Conservation (phyloP, 2,329 filamentous ascomycete species). For the Monosporascus sp. region DNA sequence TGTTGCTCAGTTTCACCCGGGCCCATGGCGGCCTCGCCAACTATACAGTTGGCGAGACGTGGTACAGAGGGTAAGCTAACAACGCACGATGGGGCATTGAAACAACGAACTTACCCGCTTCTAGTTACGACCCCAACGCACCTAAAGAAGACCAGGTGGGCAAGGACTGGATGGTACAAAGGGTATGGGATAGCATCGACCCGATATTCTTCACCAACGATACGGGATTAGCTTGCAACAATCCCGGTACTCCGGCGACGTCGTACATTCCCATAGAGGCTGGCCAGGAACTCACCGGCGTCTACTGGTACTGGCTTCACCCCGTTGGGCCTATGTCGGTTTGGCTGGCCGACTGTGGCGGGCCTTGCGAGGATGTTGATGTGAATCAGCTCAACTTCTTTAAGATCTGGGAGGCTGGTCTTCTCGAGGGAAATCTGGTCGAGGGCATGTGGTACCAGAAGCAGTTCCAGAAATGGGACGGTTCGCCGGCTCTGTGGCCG, state of each 20-base stretch:
- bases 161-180: conserved; percentile 33
- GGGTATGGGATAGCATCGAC: conserved; percentile 32
- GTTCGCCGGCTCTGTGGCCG: conserved; percentile 35
- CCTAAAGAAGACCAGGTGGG: conserved; percentile 26
- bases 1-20: conserved; percentile 9
- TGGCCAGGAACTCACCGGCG: conserved; percentile 30
- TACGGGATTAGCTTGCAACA: conserved; percentile 31
- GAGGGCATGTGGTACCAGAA: conserved; percentile 34
- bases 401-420: conserved; percentile 35
- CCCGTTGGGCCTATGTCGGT: conserved; percentile 34
- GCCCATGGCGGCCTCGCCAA: conserved; percentile 34
- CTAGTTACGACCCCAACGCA: conserved; percentile 29
- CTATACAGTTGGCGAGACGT: conserved; percentile 35
- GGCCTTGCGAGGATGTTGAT: conserved; percentile 24
- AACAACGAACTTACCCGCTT: not conserved
- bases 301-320: conserved; percentile 38
- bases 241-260: conserved; percentile 26
- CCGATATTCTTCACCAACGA: conserved; percentile 30
- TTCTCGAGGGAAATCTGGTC: conserved; percentile 27
- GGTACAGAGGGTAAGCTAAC: conserved; percentile 33
- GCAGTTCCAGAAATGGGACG: conserved; percentile 33
- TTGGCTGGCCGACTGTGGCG: conserved; percentile 31
- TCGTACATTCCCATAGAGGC: conserved; percentile 32
- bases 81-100: not conserved
- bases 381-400: conserved; percentile 29